These are phyloP conservation scores for Xylaria polymorpha DNA, from an alignment of 2,329 filamentous ascomycete genomes.

Conservation along the genomic window DNA sequence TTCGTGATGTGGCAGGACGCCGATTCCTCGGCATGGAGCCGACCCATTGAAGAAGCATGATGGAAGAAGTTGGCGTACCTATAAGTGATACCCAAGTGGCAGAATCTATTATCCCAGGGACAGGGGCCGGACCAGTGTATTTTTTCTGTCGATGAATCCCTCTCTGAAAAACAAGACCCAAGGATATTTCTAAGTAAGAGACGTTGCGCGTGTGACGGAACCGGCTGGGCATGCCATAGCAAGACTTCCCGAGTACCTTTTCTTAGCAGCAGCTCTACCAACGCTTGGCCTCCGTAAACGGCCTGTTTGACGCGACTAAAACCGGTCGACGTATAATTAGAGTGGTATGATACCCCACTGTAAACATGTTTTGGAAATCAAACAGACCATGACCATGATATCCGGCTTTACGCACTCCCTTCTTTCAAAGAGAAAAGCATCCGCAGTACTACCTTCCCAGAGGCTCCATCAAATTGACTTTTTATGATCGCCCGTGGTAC, in stretches of 20 bases:
- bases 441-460: constrained; percentile 22
- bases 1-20: constrained; percentile 43
- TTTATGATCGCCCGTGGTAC: constrained; percentile 25
- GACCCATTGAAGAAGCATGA: constrained; percentile 13
- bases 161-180: constrained; percentile 13
- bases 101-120: neutral
- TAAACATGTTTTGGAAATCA: constrained; percentile 33
- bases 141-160: constrained; percentile 14
- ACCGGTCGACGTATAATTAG: constrained; percentile 24
- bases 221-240: constrained; percentile 21
- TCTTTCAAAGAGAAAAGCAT: constrained; percentile 29
- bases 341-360: constrained; percentile 26
- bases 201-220: constrained; percentile 23
- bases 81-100: constrained; percentile 12
- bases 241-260: constrained; percentile 23
- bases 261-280: constrained; percentile 30
- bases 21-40: constrained; percentile 31
- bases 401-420: constrained; percentile 18
- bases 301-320: constrained; percentile 38
- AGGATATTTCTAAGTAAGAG: constrained; percentile 10
- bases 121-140: constrained; percentile 22
- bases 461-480: constrained; percentile 19
- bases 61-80: constrained; percentile 6
- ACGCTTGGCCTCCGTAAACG: constrained; percentile 39
- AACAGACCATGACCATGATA: constrained; percentile 16